phyloP scores from a whole-genome alignment of 768 basidiomycete species.

The Peribolospora baueri region DNA sequence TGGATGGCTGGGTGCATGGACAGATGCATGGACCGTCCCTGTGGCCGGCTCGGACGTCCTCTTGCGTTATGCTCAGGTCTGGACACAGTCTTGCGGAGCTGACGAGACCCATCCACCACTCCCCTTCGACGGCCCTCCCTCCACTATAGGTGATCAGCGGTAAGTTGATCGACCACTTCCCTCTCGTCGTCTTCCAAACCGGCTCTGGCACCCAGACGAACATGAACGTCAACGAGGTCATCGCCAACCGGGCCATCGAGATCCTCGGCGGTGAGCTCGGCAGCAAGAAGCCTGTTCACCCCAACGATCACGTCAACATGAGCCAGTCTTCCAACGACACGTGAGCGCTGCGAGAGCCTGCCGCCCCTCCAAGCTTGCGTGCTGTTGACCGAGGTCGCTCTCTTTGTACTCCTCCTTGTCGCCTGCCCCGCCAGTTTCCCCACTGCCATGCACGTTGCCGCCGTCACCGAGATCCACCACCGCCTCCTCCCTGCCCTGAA shows the following conservation, averaged over 20 bases:
- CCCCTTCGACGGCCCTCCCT: neutral
- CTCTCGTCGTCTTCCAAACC: slow-evolving; percentile 95
- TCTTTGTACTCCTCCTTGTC: neutral
- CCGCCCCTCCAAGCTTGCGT: too few species aligned
- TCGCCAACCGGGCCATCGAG: slow-evolving; percentile 95
- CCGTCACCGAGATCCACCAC: slow-evolving; percentile 60
- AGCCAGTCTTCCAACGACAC: slow-evolving; percentile 97
- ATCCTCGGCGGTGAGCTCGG: slow-evolving; percentile 83
- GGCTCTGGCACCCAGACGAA: slow-evolving; percentile 97
- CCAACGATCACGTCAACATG: slow-evolving; percentile 99
- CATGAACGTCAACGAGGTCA: slow-evolving; percentile 99
- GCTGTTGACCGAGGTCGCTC: too few species aligned
- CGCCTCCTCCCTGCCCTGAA: slow-evolving; percentile 62
- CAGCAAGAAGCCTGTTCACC: slow-evolving; percentile 90
- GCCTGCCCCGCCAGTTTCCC: slow-evolving; percentile 43
- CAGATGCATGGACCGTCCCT: neutral
- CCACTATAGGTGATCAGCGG: slow-evolving; percentile 75
- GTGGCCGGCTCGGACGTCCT: neutral
- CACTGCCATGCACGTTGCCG: slow-evolving; percentile 95
- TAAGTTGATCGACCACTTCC: slow-evolving; percentile 83
- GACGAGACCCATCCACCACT: neutral
- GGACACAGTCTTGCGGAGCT: neutral
- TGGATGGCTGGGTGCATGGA: neutral
- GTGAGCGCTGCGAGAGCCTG: slow-evolving; percentile 26
- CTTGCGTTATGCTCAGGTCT: slow-evolving; percentile 2